A percentile compares a stretch with the other conserved stretches of the same genome.
phyloP scores from a whole-genome alignment of 2,329 filamentous ascomycete species.

The Xylaria sp. region DNA sequence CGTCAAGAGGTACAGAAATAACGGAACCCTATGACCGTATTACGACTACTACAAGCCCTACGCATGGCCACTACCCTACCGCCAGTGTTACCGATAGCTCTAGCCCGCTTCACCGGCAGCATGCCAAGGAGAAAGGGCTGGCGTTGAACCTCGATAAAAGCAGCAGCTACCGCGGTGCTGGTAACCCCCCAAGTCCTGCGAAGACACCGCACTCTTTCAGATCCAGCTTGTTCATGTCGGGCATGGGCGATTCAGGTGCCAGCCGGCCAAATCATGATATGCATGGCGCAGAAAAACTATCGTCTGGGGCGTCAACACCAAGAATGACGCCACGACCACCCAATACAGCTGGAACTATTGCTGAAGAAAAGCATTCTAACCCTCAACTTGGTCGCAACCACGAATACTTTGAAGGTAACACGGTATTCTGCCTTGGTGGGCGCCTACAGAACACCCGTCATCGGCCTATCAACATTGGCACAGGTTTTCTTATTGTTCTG shows the following conservation, averaged over 20 bases:
- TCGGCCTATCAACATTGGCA: constrained; percentile 88
- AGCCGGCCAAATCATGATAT: constrained; percentile 65
- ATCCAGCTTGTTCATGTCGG: constrained; percentile 75
- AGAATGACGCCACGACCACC: constrained; percentile 56
- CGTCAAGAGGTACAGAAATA: constrained; percentile 82
- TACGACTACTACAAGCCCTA: constrained; percentile 80
- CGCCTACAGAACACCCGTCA: constrained; percentile 88
- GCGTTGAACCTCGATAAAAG: constrained; percentile 68
- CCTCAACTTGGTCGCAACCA: constrained; percentile 74
- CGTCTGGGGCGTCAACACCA: constrained; percentile 81
- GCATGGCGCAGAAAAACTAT: constrained; percentile 82
- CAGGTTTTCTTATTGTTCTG: constrained; percentile 80
- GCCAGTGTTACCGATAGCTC: constrained; percentile 81
- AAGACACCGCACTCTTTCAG: constrained; percentile 81
- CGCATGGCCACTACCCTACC: constrained; percentile 63
- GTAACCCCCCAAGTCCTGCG: constrained; percentile 66
- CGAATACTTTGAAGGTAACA: constrained; percentile 95
- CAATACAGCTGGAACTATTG: constrained; percentile 40
- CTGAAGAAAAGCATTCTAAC: constrained; percentile 49
- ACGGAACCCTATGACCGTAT: constrained; percentile 78
- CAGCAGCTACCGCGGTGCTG: constrained; percentile 64
- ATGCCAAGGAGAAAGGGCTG: constrained; percentile 56
- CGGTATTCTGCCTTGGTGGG: constrained; percentile 86
- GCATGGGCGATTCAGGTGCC: constrained; percentile 61
- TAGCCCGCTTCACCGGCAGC: constrained; percentile 72